Base-by-base conservation (phyloP, 208 protist species). In the Hexamita inflata region DNA sequence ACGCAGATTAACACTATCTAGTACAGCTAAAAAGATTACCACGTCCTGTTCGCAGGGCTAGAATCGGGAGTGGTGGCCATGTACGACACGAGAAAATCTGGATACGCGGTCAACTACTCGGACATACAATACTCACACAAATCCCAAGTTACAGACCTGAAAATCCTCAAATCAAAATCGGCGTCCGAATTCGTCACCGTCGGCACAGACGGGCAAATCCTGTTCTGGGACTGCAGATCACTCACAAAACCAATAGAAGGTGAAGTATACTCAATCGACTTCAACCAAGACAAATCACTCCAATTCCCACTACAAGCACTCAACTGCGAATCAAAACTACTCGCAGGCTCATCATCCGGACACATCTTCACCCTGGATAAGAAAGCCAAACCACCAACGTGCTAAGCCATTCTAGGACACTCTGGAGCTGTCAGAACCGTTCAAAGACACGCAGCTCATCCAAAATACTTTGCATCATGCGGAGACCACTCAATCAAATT, bases 101-200 rank as follows among this genome's bases (percentile, higher is more conserved):
- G 9, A 19, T 38, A 70, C 64, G 9, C 38, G 11, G 35, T 70
- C n/a, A 24, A 7, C 7, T 9, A 15, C 4, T 70, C 64, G 15
- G 34, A 35, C 4, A 38, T 70, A n/a, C 9, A 40, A 49, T 42
- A 45, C 42, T 42, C 30, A 9, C 64, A 70, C 35, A 70, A 49
- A 32, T 15, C 9, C 64, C 9, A n/a, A 30, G 64, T 70, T 38
- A 28, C 26, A 45, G 64, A 70, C 7, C 64, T 70, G 2, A 42
- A 70, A 30, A 38, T 70, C 38, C 4, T 70, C 32, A 70, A 70
- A 34, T 42, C 30, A 9, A 70, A 70, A 38, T 70, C 64, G 2
- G 38, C 19, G 11, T 45, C 32, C 15, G 64, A 70, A 38, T 70
- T 70, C 42, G 64, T 34, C 9, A 49, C 64, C 4, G 38, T 70